Conservation (phyloP, 768 basidiomycete genomes). For the Boletus reticuloceps region DNA sequence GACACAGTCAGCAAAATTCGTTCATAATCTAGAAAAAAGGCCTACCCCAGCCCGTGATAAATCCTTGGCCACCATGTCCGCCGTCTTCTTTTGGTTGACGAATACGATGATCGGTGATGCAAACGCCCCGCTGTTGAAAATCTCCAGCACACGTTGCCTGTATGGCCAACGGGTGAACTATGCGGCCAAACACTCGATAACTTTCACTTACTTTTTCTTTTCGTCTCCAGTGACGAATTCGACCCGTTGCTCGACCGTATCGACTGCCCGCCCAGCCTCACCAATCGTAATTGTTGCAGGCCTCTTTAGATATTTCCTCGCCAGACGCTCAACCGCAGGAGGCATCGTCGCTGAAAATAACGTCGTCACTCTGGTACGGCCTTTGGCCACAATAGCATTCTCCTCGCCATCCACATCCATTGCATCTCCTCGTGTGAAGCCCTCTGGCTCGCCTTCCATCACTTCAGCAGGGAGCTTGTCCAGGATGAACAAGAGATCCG, state of each 20-base stretch:
- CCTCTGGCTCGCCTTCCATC: constrained; percentile 71
- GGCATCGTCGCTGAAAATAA: constrained; percentile 99
- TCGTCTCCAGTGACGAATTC: constrained; percentile 93
- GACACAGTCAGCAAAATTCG: constrained; percentile 2
- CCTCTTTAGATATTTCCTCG: constrained; percentile 88
- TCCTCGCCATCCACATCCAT: constrained; percentile 79
- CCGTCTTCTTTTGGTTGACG: constrained; percentile 99
- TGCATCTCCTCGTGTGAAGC: constrained; percentile 38
- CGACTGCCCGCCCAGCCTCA: constrained; percentile 96
- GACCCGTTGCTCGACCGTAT: constrained; percentile 94
- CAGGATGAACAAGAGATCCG: constrained; percentile 89
- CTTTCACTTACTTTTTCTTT: constrained; percentile 81
- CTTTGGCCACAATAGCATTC: constrained; percentile 48
- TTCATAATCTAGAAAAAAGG: constrained; percentile 14
- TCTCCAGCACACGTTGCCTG: constrained; percentile 84
- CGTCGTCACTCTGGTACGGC: constrained; percentile 88
- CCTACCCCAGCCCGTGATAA: constrained; percentile 83
- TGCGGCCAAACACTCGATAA: background rate
- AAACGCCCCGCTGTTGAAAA: constrained; percentile 83
- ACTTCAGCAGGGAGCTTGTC: constrained; percentile 87
- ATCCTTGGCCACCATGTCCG: constrained; percentile 96
- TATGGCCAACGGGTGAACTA: constrained; percentile 6
- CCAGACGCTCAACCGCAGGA: constrained; percentile 90
- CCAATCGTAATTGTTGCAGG: constrained; percentile 98
- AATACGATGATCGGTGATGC: constrained; percentile 95